Base-by-base conservation (phyloP, 2,329 filamentous ascomycete species). In the Ceratocystis eucalypticola region DNA sequence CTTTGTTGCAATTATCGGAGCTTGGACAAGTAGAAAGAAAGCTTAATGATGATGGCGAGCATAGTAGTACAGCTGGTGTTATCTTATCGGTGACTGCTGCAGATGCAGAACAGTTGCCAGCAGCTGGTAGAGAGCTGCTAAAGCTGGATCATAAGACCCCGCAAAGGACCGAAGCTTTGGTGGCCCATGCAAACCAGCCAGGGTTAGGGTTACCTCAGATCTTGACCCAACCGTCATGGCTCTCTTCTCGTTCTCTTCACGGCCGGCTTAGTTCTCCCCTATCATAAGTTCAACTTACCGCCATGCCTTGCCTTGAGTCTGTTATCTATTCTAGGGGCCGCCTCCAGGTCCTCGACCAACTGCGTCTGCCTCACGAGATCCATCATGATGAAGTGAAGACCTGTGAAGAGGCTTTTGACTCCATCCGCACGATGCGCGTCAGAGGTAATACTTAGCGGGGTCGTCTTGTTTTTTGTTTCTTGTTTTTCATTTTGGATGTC, bases 281-380 rank as follows among this genome's bases (percentile, higher is more conserved):
- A 25, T 7, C 5, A 45, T 44, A 48, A 45, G n/a, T 20, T 37
- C n/a, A 37, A 22, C 33, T 22, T 8, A 17, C 17, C 22, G 61
- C 15, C 48, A 83, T 83, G 82, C 79, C 80, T n/a, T 77, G 76
- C 28, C 84, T 94, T 61, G 82, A 92, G 76, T 89, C 89, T 10
- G 90, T 94, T 76, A 86, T 86, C 71, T 94, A 93, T 75, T 78
- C 80, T 65, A 82, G 85, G 64, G 88, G 88, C 70, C 82, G 82
- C 74, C 80, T 94, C 67, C 80, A 89, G 70, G 89, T 94, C 70
- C 82, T 94, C 65, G 88, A 94, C 75, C 89, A 94, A 77, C 84
- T 94, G n/a, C 84, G 85, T 69, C 81, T 94, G 25, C 89, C 89
- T 15, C 89, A 94, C 73, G 84, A 88, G 71, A 86, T 89, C 72